phyloP scores from a whole-genome alignment of 305 asterid species.

The Ilex paraguariensis region DNA sequence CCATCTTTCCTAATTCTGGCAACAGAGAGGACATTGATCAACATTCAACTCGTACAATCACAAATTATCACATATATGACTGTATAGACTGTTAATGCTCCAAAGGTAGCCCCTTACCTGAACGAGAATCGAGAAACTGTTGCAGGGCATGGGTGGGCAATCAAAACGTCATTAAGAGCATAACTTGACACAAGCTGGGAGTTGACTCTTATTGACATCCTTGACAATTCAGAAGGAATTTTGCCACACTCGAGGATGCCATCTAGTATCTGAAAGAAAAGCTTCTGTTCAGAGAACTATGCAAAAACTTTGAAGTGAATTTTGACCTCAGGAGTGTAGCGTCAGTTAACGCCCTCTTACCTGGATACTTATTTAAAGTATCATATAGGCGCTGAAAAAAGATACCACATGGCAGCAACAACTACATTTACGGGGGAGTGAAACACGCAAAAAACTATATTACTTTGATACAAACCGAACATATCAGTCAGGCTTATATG shows the following conservation, averaged over 20 bases:
- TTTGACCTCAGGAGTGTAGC: no score
- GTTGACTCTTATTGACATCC: conserved; percentile 63
- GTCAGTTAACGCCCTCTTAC: no score
- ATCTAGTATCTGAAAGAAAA: conserved; percentile 42
- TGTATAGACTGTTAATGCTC: background rate
- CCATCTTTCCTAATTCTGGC: conserved; percentile 39
- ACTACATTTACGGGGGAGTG: no score
- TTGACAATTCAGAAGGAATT: conserved; percentile 54
- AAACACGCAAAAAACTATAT: no score
- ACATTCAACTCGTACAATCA: background rate
- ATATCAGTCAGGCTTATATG: no score
- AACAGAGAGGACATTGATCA: conserved; percentile 6
- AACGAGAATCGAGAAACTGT: conserved; percentile 75
- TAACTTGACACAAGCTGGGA: conserved; percentile 35
- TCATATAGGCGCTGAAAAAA: no score
- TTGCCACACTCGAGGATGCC: conserved; percentile 45
- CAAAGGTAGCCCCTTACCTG: conserved; percentile 31
- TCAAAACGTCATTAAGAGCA: conserved; percentile 46
- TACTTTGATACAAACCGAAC: no score
- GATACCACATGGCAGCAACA: no score
- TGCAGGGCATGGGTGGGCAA: conserved; percentile 83
- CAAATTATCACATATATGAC: background rate
- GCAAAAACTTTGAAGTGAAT: no score
- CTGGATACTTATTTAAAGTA: no score
- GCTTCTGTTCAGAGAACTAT: background rate